Evolutionary conservation across 306 rosid species (phyloP), one percentile per base, ranked within the genome.

Genomic region (Leucaena leucocephala): DNA sequence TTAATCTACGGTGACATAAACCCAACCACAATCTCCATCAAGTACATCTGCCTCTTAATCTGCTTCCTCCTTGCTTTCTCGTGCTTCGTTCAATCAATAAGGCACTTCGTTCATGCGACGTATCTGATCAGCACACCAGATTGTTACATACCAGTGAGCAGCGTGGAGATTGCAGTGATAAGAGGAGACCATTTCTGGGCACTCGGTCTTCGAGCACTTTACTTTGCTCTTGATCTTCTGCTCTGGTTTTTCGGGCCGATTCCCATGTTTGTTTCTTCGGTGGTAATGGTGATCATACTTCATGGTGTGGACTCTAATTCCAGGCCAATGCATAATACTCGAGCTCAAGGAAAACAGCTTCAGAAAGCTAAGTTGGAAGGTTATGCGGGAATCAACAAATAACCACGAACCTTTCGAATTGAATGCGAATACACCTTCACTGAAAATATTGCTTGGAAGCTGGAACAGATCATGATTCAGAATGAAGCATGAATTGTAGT

Each of bases 161-260:
- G 83, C 64, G 94, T 84, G 40, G 90, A 91, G 62, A 19, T 75
- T 14, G 91, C 97, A 3, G 92, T 93, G 3, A 89, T 93, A 78
- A 86, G 97, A 10, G 98, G 94, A 7, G 73, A 94, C 66, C 89
- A 91, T 72, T 91, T 89, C 75, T 91, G 98, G 98, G 83, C 90
- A 71, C 87, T 91, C 5, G 98, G 98, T 40, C 90, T 91, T 48
- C 42, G 97, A 72, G 88, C 98, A 1, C 88, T 91, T 10, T 93
- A 91, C 75, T 91, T 89, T 75, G 97, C 98, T 44, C 89, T 93
- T 0, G 66, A 85, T 65, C 68, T 93, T 76, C 44, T 93, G 52
- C 93, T 91, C 7, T 93, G 98, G 98, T 87, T 93, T 83, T 93
- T 91, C 59, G 97, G 97, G 40, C 97, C 98, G 15, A 91, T 93